Evolutionary conservation across 2,329 filamentous ascomycete genomes (phyloP).

Genomic region (Aspergillus viridinutans): DNA sequence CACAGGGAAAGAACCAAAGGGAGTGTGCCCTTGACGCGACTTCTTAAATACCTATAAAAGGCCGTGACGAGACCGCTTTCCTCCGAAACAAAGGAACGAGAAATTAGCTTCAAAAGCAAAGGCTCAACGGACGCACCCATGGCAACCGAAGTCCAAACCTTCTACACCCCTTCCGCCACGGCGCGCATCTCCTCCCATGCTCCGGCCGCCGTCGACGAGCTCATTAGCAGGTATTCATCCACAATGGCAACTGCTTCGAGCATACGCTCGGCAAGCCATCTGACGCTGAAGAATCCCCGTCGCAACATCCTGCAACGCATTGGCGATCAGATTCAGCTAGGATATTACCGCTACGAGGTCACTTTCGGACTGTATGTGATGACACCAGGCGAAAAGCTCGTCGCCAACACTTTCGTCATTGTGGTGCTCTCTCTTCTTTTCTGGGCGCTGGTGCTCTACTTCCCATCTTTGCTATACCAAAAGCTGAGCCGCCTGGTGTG

Average conservation of each 20-base stretch:
- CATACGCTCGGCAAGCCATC: constrained; percentile 7
- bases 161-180: constrained; percentile 30
- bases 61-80: background rate
- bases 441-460: constrained; percentile 36
- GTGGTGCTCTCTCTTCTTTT: constrained; percentile 31
- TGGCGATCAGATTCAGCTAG: constrained; percentile 33
- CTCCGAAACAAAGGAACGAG: background rate
- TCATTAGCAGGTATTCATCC: constrained; percentile 32
- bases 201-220: constrained; percentile 28
- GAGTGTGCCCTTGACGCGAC: background rate
- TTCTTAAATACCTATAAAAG: background rate
- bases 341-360: constrained; percentile 46
- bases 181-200: constrained; percentile 27
- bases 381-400: constrained; percentile 41
- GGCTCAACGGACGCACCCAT: constrained; percentile 9
- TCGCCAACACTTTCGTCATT: constrained; percentile 39
- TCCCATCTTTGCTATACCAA: constrained; percentile 34
- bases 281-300: constrained; percentile 12
- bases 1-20: background rate
- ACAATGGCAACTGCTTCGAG: constrained; percentile 17
- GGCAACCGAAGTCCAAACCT: constrained; percentile 32
- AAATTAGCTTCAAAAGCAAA: background rate
- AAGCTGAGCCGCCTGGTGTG: constrained; percentile 34
- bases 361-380: constrained; percentile 44
- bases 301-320: constrained; percentile 26